Base-by-base conservation (phyloP, 2,329 filamentous ascomycete species). In the Pezicula carpinea region DNA sequence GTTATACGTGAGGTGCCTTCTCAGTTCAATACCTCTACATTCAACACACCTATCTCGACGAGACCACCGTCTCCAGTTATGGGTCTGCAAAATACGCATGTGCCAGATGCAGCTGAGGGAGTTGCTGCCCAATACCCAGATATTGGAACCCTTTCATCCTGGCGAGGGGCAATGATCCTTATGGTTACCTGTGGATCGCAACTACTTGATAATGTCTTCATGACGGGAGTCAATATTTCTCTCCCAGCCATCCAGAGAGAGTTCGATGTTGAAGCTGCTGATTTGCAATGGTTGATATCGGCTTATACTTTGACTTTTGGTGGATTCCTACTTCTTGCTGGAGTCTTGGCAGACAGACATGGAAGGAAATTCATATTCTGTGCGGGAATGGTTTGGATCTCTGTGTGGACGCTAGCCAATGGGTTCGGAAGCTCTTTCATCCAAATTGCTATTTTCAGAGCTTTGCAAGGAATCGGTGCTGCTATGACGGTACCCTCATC, bases 401-500 rank as follows among this genome's bases (percentile, higher is more conserved):
- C 61, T 0, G 41, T 62, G 1, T 68, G 65, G 65, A 67, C 65
- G 0, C 34, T 67, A 18, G 63, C 59, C 5, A 65, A 65, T 39
- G 64, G 66, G 10, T 67, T 73, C 34, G 64, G 69, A 0, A 61
- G 63, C 6, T 69, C 68, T 0, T 74, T 73, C 22, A 66, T 69
- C 26, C 67, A 69, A 41, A 56, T 71, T 1, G 64, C 68, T 2
- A 61, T 65, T 4, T 69, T 70, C 44, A 67, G 72, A n/a, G 72
- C 70, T 0, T 58, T 75, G 0, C 70, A 74, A 39, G 72, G 72
- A 1, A 63, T 73, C 8, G 70, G 70, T 1, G 62, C 71, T 1
- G 70, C 72, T 5, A 66, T 75, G 65, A 72, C 70, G 3, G 62
- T 75, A 0, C 71, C 72, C 1, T 70, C 71, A 0, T 69, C 69